phyloP scores from a whole-genome alignment of 1,139 yeast species.

The Schwanniomyces etchellsii region DNA sequence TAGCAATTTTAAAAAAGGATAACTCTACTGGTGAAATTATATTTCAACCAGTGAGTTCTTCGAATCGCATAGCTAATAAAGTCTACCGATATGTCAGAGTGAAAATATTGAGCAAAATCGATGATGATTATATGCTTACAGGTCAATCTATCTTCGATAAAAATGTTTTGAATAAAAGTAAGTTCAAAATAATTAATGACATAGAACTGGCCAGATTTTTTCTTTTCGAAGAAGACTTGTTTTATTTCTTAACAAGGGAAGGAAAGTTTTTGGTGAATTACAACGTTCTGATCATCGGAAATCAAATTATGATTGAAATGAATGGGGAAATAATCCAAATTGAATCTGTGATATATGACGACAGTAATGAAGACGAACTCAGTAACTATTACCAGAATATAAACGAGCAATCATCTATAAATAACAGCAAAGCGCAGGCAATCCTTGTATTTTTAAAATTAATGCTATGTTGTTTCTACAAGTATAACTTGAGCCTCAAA shows the following conservation, averaged over 20 bases:
- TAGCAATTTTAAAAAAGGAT: constrained; percentile 55
- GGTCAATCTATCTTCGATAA: constrained; percentile 38
- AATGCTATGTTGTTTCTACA: constrained; percentile 57
- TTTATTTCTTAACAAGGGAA: constrained; percentile 68
- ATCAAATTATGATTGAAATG: constrained; percentile 61
- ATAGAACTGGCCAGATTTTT: constrained; percentile 62
- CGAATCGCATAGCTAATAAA: constrained; percentile 21
- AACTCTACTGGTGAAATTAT: constrained; percentile 27
- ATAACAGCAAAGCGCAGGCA: constrained; percentile 45
- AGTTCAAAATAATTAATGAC: constrained; percentile 41
- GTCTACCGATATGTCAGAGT: constrained; percentile 43
- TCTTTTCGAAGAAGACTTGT: constrained; percentile 81
- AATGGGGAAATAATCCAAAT: constrained; percentile 67
- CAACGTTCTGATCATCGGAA: constrained; percentile 63
- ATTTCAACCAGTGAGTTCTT: constrained; percentile 24
- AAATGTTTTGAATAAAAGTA: constrained; percentile 13
- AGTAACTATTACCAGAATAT: constrained; percentile 25
- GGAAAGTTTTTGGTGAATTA: constrained; percentile 68
- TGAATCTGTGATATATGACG: constrained; percentile 52
- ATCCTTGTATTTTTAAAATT: constrained; percentile 49
- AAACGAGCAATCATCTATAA: constrained; percentile 24
- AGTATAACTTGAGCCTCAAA: constrained; percentile 42
- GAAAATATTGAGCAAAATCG: constrained; percentile 47
- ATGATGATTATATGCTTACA: constrained; percentile 45
- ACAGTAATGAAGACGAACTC: constrained; percentile 35